Base-by-base conservation (phyloP, 441 rosid species). In the Iberis amara region DNA sequence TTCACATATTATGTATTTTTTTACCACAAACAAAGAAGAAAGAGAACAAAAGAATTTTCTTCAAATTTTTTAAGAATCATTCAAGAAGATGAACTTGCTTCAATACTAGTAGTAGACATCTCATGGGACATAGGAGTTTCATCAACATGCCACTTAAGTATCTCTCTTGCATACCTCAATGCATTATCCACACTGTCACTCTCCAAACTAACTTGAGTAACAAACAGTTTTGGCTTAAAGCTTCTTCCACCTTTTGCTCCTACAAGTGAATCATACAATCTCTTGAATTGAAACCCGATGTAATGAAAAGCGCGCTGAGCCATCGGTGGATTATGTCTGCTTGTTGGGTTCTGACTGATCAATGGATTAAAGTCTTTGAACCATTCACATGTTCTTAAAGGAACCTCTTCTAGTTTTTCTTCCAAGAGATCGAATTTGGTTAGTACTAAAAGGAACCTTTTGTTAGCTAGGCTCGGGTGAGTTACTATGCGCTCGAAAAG, bases 391-490 rank as follows among this genome's bases (percentile, higher is more conserved):
- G 39, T 65, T 46, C 62, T 51, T 14, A 80, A 62, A 46, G 85
- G 81, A 51, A 60, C 61, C 45, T 62, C 64, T 32, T 72, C 81
- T 3, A 80, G 70, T 70, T 78, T 83, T 55, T 76, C 79, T 61
- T 72, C 76, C 0, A 83, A 57, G 26, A 83, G 73, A 49, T 83
- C 91, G 30, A 69, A 79, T 63, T 80, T 80, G 65, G 76, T 80
- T 27, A 83, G 80, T 14, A 75, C 31, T 7, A 83, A 59, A 8
- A 73, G 91, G 68, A 83, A 76, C 68, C 69, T 50, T 62, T 80
- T 80, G 9, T 68, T 40, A 28, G 71, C 55, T 12, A 80, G 74
- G 65, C 58, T 49, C 4, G 77, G 85, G 57, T 80, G 76, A 0
- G 56, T 78, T 30, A 66, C 78, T 13, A 77, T 64, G 14, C 38